Percentiles rank a stretch among this genome's conserved stretches.
Conservation (phyloP, 179 eudicot species). For the Spinacia oleracea region DNA sequence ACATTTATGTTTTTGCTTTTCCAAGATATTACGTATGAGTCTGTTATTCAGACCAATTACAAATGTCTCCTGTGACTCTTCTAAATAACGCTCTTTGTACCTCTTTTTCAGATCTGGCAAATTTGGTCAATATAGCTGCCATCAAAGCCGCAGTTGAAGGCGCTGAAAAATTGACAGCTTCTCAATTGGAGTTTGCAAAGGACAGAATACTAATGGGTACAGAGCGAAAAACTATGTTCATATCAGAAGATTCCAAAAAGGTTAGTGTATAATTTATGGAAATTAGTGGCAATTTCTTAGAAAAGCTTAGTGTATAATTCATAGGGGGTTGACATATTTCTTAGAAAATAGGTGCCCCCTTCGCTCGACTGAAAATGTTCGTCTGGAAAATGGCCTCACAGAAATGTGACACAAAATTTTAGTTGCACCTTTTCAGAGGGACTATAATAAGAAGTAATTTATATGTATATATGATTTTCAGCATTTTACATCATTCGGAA, state of each 20-base stretch:
- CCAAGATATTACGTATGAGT: not conserved
- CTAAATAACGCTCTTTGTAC: slow-evolving; percentile 10
- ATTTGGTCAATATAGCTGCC: slow-evolving; percentile 96
- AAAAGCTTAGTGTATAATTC: not conserved
- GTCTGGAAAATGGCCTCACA: not conserved
- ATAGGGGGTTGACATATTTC: not conserved
- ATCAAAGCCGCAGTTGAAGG: slow-evolving; percentile 98
- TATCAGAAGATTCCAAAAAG: slow-evolving; percentile 91
- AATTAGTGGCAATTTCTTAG: not conserved
- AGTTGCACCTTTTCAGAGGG: not conserved
- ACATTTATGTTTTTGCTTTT: not conserved
- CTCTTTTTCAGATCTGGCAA: slow-evolving; percentile 71
- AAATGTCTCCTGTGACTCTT: slow-evolving; percentile 9
- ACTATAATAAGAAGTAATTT: not conserved
- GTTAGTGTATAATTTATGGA: slow-evolving; percentile 32
- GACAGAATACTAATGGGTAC: slow-evolving; percentile 99
- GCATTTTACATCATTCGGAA: not conserved
- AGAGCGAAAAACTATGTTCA: slow-evolving; percentile 88
- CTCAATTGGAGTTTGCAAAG: slow-evolving; percentile 91
- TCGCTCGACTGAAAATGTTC: not conserved
- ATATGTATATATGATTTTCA: not conserved
- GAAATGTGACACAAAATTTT: no score
- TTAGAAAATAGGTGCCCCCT: slow-evolving; percentile 1
- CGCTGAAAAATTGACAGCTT: slow-evolving; percentile 64
- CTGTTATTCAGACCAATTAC: not conserved